These are phyloP conservation scores for Microbotryum scabiosae DNA, from an alignment of 1,284 basidiomycete genomes.

Conservation along the genomic window DNA sequence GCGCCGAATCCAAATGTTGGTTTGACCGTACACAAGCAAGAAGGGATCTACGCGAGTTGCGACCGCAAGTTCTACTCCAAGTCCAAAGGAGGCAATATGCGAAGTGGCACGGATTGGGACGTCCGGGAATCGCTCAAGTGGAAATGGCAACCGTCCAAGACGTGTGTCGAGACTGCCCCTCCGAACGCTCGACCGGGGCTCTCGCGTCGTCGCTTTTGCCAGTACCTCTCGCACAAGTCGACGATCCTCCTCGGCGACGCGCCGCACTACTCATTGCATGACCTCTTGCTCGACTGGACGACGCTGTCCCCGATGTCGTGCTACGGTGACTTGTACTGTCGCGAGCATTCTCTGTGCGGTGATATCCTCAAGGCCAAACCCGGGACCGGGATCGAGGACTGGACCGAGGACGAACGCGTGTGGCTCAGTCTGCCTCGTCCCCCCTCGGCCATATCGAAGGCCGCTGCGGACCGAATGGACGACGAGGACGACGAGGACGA, in stretches of 20 bases:
- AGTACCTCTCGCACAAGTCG: conserved; percentile 33
- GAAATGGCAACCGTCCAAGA: conserved; percentile 29
- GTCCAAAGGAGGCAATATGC: conserved; percentile 7
- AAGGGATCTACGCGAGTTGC: conserved; percentile 30
- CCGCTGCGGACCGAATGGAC: neutral
- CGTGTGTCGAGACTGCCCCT: conserved; percentile 13
- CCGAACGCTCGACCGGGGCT: neutral
- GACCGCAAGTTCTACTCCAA: conserved; percentile 34
- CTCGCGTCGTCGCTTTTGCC: conserved; percentile 30
- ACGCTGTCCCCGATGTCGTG: conserved; percentile 29
- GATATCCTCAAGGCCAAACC: conserved; percentile 13
- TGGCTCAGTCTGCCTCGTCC: conserved; percentile 28
- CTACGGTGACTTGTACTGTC: conserved; percentile 37
- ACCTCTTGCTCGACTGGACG: conserved; percentile 37
- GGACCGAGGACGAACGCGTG: conserved; percentile 29
- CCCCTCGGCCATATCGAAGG: neutral
- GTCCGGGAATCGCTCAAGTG: conserved; percentile 35
- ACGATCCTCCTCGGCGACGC: conserved; percentile 35
- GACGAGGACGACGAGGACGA: neutral
- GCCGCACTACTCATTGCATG: conserved; percentile 35
- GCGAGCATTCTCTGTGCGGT: conserved; percentile 35
- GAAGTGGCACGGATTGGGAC: conserved; percentile 19
- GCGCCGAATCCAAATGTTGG: conserved; percentile 1
- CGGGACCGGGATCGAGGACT: conserved; percentile 11
- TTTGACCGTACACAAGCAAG: conserved; percentile 36